Percentiles rank a stretch among this genome's conserved stretches.
Evolutionary conservation across 768 basidiomycete genomes (phyloP).

Genomic region (Guyanaporus albipodus): DNA sequence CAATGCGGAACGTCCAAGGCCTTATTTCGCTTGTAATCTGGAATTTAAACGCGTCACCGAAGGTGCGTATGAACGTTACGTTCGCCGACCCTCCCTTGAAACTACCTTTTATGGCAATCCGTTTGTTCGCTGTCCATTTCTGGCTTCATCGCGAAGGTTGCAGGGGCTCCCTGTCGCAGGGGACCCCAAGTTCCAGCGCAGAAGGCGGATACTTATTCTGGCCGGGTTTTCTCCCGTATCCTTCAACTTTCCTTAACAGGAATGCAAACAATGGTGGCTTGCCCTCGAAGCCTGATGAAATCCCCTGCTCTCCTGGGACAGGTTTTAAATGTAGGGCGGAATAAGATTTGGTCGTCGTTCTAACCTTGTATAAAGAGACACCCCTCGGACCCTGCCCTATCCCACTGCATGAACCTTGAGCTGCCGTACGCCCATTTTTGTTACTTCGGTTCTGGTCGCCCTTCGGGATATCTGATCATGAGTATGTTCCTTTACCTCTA

Average conservation of each 20-base stretch:
- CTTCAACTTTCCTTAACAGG: constrained; percentile 32
- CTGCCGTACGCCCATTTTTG: constrained; percentile 37
- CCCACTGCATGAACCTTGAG: constrained; percentile 33
- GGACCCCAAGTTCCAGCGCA: constrained; percentile 32
- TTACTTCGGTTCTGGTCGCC: constrained; percentile 23
- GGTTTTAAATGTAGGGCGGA: constrained; percentile 26
- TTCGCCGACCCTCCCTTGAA: constrained; percentile 33
- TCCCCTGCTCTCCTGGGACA: constrained; percentile 21
- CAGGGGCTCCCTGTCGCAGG: constrained; percentile 25
- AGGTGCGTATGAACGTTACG: constrained; percentile 29
- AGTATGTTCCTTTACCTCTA: constrained; percentile 28
- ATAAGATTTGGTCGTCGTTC: constrained; percentile 28
- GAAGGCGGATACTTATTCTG: constrained; percentile 31
- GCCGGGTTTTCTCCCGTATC: constrained; percentile 29
- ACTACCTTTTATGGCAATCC: constrained; percentile 35
- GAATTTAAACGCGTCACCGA: constrained; percentile 31
- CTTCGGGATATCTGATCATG: constrained; percentile 27
- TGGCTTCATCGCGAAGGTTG: constrained; percentile 26
- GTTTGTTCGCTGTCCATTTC: constrained; percentile 36
- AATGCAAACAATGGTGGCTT: constrained; percentile 31
- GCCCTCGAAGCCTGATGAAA: constrained; percentile 18
- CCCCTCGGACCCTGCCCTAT: constrained; percentile 30
- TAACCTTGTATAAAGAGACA: constrained; percentile 36
- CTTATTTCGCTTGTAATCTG: constrained; percentile 28
- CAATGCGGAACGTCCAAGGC: constrained; percentile 20